phyloP scores from a whole-genome alignment of 2,329 filamentous ascomycete species.

The Pseudogymnoascus sp. region DNA sequence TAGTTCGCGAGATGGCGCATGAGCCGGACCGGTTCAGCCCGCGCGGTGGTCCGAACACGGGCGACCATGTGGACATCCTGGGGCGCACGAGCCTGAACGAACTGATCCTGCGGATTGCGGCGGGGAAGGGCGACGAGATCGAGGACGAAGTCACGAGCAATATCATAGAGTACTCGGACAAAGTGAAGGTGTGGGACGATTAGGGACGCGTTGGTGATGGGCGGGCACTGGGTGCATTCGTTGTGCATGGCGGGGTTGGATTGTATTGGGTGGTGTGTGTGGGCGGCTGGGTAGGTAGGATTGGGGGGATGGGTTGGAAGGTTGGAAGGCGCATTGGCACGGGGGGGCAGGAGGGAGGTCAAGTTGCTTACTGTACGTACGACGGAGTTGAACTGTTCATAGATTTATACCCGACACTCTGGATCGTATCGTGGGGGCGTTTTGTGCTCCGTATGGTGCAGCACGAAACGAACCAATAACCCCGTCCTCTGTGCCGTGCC shows the following conservation, averaged over 20 bases:
- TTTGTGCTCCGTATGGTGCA: background rate
- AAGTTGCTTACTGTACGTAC: background rate
- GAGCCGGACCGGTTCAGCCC: conserved; percentile 90
- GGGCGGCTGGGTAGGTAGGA: background rate
- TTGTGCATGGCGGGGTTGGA: background rate
- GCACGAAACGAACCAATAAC: background rate
- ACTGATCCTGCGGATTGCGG: conserved; percentile 76
- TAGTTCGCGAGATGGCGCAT: conserved; percentile 90
- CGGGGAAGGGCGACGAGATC: conserved; percentile 74
- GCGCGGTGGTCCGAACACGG: conserved; percentile 60
- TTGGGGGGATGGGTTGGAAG: background rate
- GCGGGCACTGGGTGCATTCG: background rate
- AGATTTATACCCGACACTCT: background rate
- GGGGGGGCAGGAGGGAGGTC: background rate
- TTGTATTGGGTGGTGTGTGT: background rate
- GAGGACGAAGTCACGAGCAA: conserved; percentile 70
- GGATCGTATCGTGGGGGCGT: background rate
- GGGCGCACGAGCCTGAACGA: conserved; percentile 86
- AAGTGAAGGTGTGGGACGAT: conserved; percentile 58
- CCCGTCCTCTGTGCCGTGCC: background rate
- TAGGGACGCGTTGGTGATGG: conserved; percentile 9
- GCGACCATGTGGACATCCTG: conserved; percentile 94
- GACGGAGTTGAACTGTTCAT: background rate
- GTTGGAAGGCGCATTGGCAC: conserved; percentile 2
- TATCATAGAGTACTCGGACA: conserved; percentile 74